phyloP scores from a whole-genome alignment of 441 rosid genomes.

The Gossypium gossypioides region DNA sequence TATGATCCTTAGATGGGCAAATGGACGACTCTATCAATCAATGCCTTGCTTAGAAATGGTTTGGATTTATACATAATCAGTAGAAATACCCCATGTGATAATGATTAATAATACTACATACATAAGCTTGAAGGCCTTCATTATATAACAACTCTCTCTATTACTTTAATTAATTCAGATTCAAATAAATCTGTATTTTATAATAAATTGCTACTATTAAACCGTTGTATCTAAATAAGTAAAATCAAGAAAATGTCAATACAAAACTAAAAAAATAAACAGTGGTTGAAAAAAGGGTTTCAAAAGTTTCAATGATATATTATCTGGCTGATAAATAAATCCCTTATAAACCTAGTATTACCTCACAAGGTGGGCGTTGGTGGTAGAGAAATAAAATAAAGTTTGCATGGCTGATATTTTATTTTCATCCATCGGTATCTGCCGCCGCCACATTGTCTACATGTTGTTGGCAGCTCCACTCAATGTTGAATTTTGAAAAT shows the following conservation, averaged over 20 bases:
- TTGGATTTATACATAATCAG: too few relatives aligned
- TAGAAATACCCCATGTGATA: too few relatives aligned
- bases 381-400: not conserved
- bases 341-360: not conserved
- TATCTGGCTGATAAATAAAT: not conserved
- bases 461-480: not conserved
- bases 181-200: too few relatives aligned
- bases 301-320: not conserved
- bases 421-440: not conserved
- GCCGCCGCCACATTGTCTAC: not conserved
- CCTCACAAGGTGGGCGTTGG: not conserved
- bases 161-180: too few relatives aligned
- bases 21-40: not conserved
- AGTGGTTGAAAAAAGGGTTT: not conserved
- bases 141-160: too few relatives aligned
- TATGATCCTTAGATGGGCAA: conserved; percentile 2
- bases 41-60: not conserved
- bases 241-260: too few relatives aligned
- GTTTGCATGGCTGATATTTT: conserved; percentile 13
- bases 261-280: too few relatives aligned
- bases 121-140: too few relatives aligned
- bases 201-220: too few relatives aligned
- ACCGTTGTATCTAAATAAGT: too few relatives aligned
- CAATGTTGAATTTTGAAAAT: too few relatives aligned
- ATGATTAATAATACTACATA: too few relatives aligned